Evolutionary conservation across 116 monocot species (phyloP).

Genomic region (Papilionanthe hybrid): DNA sequence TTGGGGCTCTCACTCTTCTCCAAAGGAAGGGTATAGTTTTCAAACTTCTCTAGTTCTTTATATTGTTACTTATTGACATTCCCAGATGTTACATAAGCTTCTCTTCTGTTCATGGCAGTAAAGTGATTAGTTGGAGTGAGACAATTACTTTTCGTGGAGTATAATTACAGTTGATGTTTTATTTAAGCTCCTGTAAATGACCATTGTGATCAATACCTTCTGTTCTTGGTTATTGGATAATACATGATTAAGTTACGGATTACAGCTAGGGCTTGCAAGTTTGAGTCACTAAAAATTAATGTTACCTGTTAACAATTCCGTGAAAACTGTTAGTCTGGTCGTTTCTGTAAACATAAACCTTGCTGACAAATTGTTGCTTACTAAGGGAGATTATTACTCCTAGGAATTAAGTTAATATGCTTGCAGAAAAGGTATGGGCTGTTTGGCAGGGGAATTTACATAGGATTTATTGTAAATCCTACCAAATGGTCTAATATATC

Average conservation of each 20-base stretch:
- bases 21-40: conserved; percentile 62
- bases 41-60: background rate
- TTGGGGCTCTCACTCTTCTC: conserved; percentile 84
- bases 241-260: background rate
- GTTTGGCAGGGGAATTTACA: too few relatives aligned
- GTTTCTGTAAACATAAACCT: too few relatives aligned
- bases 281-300: too few relatives aligned
- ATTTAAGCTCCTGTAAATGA: background rate
- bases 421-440: too few relatives aligned
- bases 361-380: too few relatives aligned
- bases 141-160: background rate
- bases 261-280: too few relatives aligned
- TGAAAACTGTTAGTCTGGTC: too few relatives aligned
- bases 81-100: background rate
- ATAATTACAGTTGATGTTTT: background rate
- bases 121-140: background rate
- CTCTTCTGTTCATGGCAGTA: background rate
- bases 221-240: background rate
- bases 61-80: background rate
- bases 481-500: too few relatives aligned
- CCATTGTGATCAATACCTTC: background rate
- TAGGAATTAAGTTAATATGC: too few relatives aligned
- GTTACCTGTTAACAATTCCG: too few relatives aligned
- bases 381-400: too few relatives aligned
- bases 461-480: too few relatives aligned